Base-by-base conservation (phyloP, 257 asterid species). In the Rehmannia glutinosa region DNA sequence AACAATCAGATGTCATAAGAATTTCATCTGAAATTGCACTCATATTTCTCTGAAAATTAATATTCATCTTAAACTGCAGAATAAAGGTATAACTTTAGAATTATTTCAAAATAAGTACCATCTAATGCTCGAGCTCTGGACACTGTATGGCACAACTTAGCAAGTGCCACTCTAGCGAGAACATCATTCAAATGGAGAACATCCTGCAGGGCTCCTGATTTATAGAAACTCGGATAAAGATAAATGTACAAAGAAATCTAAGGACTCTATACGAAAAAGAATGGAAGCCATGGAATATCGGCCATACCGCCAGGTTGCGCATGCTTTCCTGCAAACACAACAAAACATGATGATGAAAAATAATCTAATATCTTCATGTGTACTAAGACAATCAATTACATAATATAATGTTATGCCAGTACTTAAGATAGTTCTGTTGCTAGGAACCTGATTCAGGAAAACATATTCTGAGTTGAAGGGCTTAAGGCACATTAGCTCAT, bases 121-220 rank as follows among this genome's bases (percentile, higher is more conserved):
- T 91, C 93, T 39, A 94, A 73, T 72, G 89, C 90, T 61, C 97
- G 91, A 69, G 99, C 97, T 81, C 99, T 85, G 43, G 97, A 83
- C 71, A 94, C 76, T 5, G 89, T 65, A 71, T 94, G 95, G 82
- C 99, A 94, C 81, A 94, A 84, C 80, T 84, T 88, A 72, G 97
- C 93, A 66, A 94, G 90, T 60, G 97, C 97, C 74, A 94, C 97
- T 87, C 99, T 85, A 54, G 99, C 99, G 64, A 94, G 97, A 76
- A 91, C 99, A 63, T 94, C 99, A 78, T 91, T 97, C 89, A 94
- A 84, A 78, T 91, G 97, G 64, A 94, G 95, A 84, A 94, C 86
- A 87, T 94, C 97, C 74, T 85, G 95, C 75, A 94, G 84, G 47
- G 97, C 91, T 73, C 97, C 99, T 94, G 88, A 69, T 85, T 76